Base-by-base conservation (phyloP, 257 asterid genomes). In the Petunia axillaris region DNA sequence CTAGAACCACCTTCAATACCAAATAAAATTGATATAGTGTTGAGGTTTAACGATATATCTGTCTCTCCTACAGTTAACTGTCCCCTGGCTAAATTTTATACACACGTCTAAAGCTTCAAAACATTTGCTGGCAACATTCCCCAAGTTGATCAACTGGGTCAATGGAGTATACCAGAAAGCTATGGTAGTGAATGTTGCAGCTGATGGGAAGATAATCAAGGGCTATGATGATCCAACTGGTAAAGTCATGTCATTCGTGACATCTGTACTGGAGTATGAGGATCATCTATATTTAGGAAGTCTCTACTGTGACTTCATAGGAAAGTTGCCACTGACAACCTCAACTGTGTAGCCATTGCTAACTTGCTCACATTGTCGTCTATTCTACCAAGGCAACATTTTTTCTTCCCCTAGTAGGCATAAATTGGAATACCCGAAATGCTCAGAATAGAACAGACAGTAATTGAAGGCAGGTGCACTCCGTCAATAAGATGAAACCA, bases 201-300 rank as follows among this genome's bases (percentile, higher is more conserved):
- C 84, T 35, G 80, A 91, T 50, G 98, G 98, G 14, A 87, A 87
- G 60, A 80, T 89, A 7, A 63, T 83, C 11, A 86, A 85, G 84
- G 84, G 91, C 1, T 87, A 91, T 10, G 90, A 87, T 58, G 98
- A 92, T 85, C 97, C 97, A 6, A 86, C 87, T 0, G 95, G 95
- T 48, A 83, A 90, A 37, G 90, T 88, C 50, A 86, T 91, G 88
- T 82, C 82, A 25, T 86, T 89, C 36, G 92, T 92, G 39, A 92
- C 97, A 54, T 89, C 95, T 78, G 97, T 86, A 1, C 75, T 94
- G 4, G 98, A 92, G 85, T 90, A 86, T 67, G 92, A 94, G 8
- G 91, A 81, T 14, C 87, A 90, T 85, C 65, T 93, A 2, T 93
- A 93, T 79, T 81, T 92, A 79, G 97, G 94, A 71, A 91, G 77